Conservation (phyloP, 371 early-diverging fungal species). For the Blakeslea trispora region DNA sequence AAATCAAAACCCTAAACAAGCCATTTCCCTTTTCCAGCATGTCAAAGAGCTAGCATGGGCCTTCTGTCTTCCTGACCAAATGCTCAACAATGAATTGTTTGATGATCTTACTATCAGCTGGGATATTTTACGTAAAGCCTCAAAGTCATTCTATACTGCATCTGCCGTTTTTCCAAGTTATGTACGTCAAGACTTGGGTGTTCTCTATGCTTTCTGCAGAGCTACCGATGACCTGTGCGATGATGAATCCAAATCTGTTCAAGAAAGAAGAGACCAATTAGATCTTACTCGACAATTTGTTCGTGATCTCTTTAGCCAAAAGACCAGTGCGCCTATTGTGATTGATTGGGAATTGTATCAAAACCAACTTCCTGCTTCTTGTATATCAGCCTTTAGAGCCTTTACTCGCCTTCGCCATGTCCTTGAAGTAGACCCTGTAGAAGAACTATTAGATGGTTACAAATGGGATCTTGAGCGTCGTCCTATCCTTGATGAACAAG, state of each 20-base stretch:
- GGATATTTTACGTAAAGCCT: constrained; percentile 39
- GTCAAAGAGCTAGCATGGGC: constrained; percentile 24
- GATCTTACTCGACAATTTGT: constrained; percentile 31
- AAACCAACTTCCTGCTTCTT: constrained; percentile 23
- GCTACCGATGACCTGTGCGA: constrained; percentile 66
- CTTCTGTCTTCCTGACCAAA: constrained; percentile 36
- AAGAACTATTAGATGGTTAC: constrained; percentile 58
- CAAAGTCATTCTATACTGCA: constrained; percentile 59
- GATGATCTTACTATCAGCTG: constrained; percentile 33
- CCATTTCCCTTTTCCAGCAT: background rate
- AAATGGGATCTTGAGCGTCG: constrained; percentile 50
- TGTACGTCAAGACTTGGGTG: constrained; percentile 53
- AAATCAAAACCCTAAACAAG: background rate
- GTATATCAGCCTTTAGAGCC: constrained; percentile 37
- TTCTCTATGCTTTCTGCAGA: constrained; percentile 65
- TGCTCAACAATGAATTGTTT: constrained; percentile 20
- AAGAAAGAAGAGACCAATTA: constrained; percentile 29
- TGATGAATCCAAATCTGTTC: constrained; percentile 28
- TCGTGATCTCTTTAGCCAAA: constrained; percentile 27
- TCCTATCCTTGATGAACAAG: constrained; percentile 33
- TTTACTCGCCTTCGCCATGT: constrained; percentile 41
- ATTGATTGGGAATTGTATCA: constrained; percentile 35
- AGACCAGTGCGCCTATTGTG: constrained; percentile 9
- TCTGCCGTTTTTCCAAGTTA: constrained; percentile 52
- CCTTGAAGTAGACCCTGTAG: constrained; percentile 42